Evolutionary conservation across 2,329 filamentous ascomycete genomes (phyloP).

Genomic region (Cordyceps tenuipes): DNA sequence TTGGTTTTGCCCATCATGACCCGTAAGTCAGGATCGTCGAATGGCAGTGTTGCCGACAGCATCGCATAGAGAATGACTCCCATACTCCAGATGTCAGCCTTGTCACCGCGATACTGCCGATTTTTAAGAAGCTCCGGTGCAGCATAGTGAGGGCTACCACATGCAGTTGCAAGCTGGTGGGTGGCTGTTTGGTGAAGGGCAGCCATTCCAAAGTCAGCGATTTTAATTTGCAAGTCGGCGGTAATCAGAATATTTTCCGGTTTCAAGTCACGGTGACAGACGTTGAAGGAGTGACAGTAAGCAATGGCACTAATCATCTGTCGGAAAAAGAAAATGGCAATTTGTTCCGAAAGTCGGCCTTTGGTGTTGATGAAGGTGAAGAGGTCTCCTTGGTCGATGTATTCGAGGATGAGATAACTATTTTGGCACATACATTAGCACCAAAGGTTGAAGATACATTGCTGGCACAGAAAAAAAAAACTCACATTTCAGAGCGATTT

Average conservation of each 20-base stretch:
- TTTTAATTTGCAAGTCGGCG: slow-evolving; percentile 67
- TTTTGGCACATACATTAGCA: slow-evolving; percentile 9
- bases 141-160: slow-evolving; percentile 93
- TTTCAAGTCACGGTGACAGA: slow-evolving; percentile 93
- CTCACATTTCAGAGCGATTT: slow-evolving; percentile 87
- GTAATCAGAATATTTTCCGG: slow-evolving; percentile 94
- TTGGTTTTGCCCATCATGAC: slow-evolving; percentile 55
- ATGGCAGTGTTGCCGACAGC: slow-evolving; percentile 76
- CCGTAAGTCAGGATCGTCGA: slow-evolving; percentile 58
- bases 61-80: slow-evolving; percentile 86
- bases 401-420: slow-evolving; percentile 92
- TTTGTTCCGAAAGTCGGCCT: slow-evolving; percentile 68
- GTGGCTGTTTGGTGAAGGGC: slow-evolving; percentile 74
- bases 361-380: slow-evolving; percentile 76
- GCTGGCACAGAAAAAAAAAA: neutral
- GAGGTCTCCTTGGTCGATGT: slow-evolving; percentile 69
- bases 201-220: slow-evolving; percentile 97
- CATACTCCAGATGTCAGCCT: slow-evolving; percentile 90
- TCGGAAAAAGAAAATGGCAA: slow-evolving; percentile 77
- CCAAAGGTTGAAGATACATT: neutral
- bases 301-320: slow-evolving; percentile 89
- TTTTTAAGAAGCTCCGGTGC: slow-evolving; percentile 83
- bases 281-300: slow-evolving; percentile 90
- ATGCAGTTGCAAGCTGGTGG: slow-evolving; percentile 77
- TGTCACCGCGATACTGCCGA: slow-evolving; percentile 70